Conservation (phyloP, 768 basidiomycete genomes). For the Lactifluus hygrophoroides region DNA sequence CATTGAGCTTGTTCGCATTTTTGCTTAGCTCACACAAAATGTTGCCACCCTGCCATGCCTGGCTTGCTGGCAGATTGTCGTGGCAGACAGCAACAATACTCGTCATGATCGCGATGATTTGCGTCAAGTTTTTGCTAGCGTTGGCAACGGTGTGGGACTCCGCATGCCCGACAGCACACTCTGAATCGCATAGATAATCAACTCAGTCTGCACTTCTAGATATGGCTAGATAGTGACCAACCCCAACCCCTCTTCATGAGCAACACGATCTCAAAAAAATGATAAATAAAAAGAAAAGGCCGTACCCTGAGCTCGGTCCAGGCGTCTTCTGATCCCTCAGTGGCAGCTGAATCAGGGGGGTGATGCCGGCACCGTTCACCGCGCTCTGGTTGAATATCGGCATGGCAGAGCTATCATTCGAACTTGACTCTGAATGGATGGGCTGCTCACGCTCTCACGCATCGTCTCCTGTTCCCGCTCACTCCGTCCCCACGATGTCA, state of each 20-base stretch:
- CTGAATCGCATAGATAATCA: conserved; percentile 93
- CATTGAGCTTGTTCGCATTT: conserved; percentile 85
- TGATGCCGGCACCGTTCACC: conserved; percentile 35
- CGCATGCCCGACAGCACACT: conserved; percentile 91
- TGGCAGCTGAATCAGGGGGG: conserved; percentile 57
- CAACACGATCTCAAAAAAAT: neutral
- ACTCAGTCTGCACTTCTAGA: conserved; percentile 90
- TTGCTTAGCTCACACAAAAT: conserved; percentile 76
- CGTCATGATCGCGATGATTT: conserved; percentile 97
- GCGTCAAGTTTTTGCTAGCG: conserved; percentile 89
- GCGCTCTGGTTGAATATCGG: conserved; percentile 56
- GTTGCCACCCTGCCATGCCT: conserved; percentile 64
- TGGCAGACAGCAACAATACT: conserved; percentile 96
- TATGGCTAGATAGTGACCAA: conserved; percentile 61
- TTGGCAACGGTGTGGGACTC: conserved; percentile 75
- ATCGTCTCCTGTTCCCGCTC: conserved; percentile 24
- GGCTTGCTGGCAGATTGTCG: conserved; percentile 73
- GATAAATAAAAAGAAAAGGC: neutral
- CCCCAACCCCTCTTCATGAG: neutral
- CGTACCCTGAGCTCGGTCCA: conserved; percentile 77
- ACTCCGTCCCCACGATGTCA: conserved; percentile 19
- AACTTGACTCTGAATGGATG: conserved; percentile 58
- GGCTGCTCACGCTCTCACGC: conserved; percentile 42
- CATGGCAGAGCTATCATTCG: conserved; percentile 59
- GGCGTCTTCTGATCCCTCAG: conserved; percentile 65